Evolutionary conservation across 1,284 basidiomycete species (phyloP), one percentile per base, ranked within the genome.

Genomic region (Hymenochaete sp.): DNA sequence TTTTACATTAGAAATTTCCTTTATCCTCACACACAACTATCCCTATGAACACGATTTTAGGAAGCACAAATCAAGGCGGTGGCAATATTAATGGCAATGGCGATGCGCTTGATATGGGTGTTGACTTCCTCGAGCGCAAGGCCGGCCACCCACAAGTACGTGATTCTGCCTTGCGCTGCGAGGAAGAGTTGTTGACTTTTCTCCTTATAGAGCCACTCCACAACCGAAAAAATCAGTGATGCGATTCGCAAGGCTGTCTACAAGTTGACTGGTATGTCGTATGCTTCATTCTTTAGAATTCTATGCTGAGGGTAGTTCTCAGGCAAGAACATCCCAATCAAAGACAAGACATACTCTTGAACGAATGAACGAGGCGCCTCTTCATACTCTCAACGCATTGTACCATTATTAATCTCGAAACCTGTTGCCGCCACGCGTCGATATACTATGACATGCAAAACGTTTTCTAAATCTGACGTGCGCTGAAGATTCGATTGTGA

Each of bases 171-270:
- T n/a, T n/a, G n/a, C n/a, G n/a, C 28, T 19, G 24, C 10, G 6
- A 16, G 7, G 22, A 21, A 10, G 13, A 24, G 18, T 7, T 38
- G 8, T 24, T 38, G n/a, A 14, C 9, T 14, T 14, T 11, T 26
- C 44, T 18, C 10, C 29, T 13, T 42, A 18, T 22, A 51, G 46
- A 47, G 38, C 38, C 46, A 47, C 24, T 38, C 38, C 4, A 52
- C 50, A 2, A 52, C 51, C n/a, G 54, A 55, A 44, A 55, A 53
- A 46, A 51, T 53, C 38, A 50, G 48, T 22, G 54, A 55, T 27
- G 54, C 49, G 25, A 28, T 53, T 18, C 29, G 52, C 10, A 47
- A 37, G 24, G 54, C 48, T 2, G 51, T 52, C 47, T 47, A 48
- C 42, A 53, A 55, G 45, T 16, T 44, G 10, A 49, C 49, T 32